Conservation (phyloP, 768 basidiomycete species). For the Tricholoma flavovirens region DNA sequence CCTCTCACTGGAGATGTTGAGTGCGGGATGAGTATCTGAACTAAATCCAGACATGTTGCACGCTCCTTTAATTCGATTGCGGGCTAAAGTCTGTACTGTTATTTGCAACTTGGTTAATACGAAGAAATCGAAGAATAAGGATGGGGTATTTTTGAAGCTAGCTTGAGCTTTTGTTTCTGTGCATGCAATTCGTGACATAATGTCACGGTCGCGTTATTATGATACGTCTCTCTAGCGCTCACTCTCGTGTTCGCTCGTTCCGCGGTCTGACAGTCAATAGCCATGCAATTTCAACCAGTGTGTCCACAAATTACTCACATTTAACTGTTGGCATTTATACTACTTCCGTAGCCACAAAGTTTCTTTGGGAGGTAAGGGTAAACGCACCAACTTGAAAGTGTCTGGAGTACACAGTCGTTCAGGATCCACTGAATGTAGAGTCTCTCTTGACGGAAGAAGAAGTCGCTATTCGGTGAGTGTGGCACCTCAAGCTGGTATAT, state of each 20-base stretch:
- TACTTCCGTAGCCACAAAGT: constrained; percentile 31
- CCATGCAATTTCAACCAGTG: constrained; percentile 22
- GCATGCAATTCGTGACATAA: too few species aligned
- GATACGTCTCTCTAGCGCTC: constrained; percentile 8
- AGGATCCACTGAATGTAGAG: constrained; percentile 85
- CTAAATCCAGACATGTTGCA: too few species aligned
- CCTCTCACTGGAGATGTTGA: too few species aligned
- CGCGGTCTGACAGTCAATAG: neutral
- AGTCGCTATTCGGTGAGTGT: constrained; percentile 70
- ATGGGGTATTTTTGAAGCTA: too few species aligned
- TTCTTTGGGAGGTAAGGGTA: constrained; percentile 37
- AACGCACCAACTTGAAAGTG: neutral
- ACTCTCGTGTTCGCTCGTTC: neutral
- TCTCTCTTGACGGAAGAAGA: constrained; percentile 86
- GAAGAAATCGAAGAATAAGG: too few species aligned
- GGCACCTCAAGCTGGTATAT: neutral
- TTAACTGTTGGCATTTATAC: neutral
- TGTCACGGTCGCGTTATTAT: too few species aligned
- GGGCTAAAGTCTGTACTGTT: too few species aligned
- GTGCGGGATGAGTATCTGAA: too few species aligned
- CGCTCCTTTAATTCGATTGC: too few species aligned
- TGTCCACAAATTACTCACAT: neutral
- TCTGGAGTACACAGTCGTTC: neutral
- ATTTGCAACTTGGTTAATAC: too few species aligned
- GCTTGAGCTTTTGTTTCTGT: too few species aligned